Evolutionary conservation across 108 stramenopile species (phyloP).

Genomic region (Cyclotella distinguenda): DNA sequence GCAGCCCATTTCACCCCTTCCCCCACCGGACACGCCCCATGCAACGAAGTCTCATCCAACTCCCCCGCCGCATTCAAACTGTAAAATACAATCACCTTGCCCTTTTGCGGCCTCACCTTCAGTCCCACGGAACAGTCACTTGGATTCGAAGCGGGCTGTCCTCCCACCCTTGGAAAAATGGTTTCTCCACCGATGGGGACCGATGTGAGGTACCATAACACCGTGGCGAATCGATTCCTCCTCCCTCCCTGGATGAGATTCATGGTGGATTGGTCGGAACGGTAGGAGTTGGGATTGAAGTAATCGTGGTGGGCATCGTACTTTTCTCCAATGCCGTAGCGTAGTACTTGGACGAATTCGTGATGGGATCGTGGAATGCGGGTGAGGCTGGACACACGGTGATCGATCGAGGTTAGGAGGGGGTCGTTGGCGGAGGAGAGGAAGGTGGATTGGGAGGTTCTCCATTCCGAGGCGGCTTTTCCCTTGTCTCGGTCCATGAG

Average conservation of each 20-base stretch:
- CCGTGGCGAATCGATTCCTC: conserved; percentile 84
- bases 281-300: conserved; percentile 61
- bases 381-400: conserved; percentile 64
- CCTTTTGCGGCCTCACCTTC: conserved; percentile 72
- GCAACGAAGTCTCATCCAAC: conserved; percentile 64
- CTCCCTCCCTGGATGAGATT: conserved; percentile 54
- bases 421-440: conserved; percentile 38
- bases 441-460: conserved; percentile 82
- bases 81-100: conserved; percentile 88
- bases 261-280: conserved; percentile 35
- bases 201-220: conserved; percentile 87
- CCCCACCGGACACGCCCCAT: conserved; percentile 90
- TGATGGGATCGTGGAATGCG: conserved; percentile 65
- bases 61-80: conserved; percentile 54
- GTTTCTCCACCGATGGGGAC: conserved; percentile 80
- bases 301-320: conserved; percentile 83
- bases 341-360: conserved; percentile 75
- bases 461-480: conserved; percentile 83
- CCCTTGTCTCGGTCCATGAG: conserved; percentile 87
- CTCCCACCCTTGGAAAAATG: conserved; percentile 53
- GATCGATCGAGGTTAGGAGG: conserved; percentile 56
- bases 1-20: conserved; percentile 88
- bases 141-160: conserved; percentile 17
- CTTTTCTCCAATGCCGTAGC: conserved; percentile 65
- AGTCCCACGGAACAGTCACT: conserved; percentile 45